Percentiles rank a stretch among this genome's conserved stretches.
These are phyloP conservation scores for Clonostachys sp. DNA, from an alignment of 2,329 filamentous ascomycete genomes.

Conservation along the genomic window DNA sequence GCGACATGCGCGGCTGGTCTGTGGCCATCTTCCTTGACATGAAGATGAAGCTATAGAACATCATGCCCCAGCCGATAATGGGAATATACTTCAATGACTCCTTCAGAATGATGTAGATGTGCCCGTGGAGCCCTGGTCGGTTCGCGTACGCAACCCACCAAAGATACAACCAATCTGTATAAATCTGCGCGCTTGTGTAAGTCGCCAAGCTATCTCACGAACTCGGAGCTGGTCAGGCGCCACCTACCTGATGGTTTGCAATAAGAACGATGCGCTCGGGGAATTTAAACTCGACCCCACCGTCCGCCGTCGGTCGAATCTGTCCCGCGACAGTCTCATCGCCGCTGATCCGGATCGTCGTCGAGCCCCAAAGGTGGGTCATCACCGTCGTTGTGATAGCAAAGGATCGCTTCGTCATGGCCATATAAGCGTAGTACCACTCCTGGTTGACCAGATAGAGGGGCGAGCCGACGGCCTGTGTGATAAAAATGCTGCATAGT, in stretches of 20 bases:
- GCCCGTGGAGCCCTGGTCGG: slow-evolving; percentile 70
- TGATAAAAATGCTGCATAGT: slow-evolving; percentile 52
- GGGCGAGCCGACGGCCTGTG: slow-evolving; percentile 72
- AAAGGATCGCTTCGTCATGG: slow-evolving; percentile 80
- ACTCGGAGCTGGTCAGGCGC: not conserved
- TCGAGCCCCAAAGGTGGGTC: slow-evolving; percentile 86
- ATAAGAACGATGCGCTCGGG: slow-evolving; percentile 79
- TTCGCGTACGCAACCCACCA: slow-evolving; percentile 93
- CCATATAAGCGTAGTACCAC: slow-evolving; percentile 82
- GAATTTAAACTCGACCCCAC: slow-evolving; percentile 72
- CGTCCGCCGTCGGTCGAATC: slow-evolving; percentile 64
- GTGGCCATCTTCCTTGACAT: slow-evolving; percentile 85
- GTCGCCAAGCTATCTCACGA: slow-evolving; percentile 5
- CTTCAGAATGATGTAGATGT: slow-evolving; percentile 87
- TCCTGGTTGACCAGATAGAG: slow-evolving; percentile 73
- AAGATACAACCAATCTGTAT: slow-evolving; percentile 88
- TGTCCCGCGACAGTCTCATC: slow-evolving; percentile 76
- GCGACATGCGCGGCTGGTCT: slow-evolving; percentile 70
- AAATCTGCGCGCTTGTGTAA: slow-evolving; percentile 46
- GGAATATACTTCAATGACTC: slow-evolving; percentile 81
- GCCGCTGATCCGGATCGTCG: slow-evolving; percentile 75
- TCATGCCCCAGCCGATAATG: slow-evolving; percentile 74
- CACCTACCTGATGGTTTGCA: slow-evolving; percentile 72
- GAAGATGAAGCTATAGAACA: slow-evolving; percentile 88
- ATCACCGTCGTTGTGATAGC: slow-evolving; percentile 73